Base-by-base conservation (phyloP, 1,284 basidiomycete genomes). In the Sphaerobolus stellatus region DNA sequence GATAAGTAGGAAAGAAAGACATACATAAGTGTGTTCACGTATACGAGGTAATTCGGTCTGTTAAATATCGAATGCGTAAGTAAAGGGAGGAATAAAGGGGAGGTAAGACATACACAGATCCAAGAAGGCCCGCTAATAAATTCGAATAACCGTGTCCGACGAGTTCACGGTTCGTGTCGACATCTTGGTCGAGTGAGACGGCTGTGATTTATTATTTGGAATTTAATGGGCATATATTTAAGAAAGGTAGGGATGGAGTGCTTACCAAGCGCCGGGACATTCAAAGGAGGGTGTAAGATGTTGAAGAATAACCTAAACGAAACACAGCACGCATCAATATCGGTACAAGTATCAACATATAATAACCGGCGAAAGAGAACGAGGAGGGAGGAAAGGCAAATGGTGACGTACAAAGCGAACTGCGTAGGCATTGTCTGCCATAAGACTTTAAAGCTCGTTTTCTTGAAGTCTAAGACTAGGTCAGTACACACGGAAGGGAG, bases 71-170 rank as follows among this genome's bases (percentile, higher is more conserved):
- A 41, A 44, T 28, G 22, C 44, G 54, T 66, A 38, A 65, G 57
- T 29, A 30, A 43, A 51, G 56, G 7, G 41, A 14, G 27, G 14
- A 24, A 38, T 9, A 40, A 33, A 43, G 27, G 31, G 24, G 51
- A 18, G 9, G 40, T 38, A 27, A 41, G 1, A 71, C 84, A 47
- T 72, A 88, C 83, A 93, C 93, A 4, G 88, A 87, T 3, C 94
- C 94, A 22, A 90, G 63, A 2, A 89, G 56, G 2, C 94, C 95
- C 1, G 94, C 83, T 0, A 90, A 71, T 4, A 98, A 60, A 67
- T 99, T 99, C 1, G 94, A 95, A 57, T 92, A 86, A 4, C 96
- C 96, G 67, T 99, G 96, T 1, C 84, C 94, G 38, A 97, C 82
- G 1, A 99, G 84, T 68, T 99, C 96, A 56, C 88, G 86, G 67